A percentile compares a stretch with the other conserved stretches of the same genome.
phyloP scores from a whole-genome alignment of 2,329 filamentous ascomycete species.

The Onygenales sp. region DNA sequence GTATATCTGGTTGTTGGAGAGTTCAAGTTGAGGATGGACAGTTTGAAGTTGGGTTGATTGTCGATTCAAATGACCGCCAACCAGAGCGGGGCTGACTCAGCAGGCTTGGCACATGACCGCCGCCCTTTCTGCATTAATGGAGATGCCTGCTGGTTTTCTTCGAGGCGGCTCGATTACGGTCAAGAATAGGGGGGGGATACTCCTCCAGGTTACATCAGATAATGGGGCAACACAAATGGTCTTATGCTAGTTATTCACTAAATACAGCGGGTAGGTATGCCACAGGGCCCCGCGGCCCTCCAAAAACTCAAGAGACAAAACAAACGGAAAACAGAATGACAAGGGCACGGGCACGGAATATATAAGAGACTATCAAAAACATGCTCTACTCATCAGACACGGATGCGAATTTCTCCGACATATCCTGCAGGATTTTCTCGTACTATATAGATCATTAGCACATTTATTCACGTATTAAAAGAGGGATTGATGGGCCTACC shows the following conservation, averaged over 20 bases:
- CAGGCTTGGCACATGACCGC: not conserved
- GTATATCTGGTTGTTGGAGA: not conserved
- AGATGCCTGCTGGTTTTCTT: too few species aligned
- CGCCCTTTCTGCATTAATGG: not conserved
- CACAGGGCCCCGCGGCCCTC: not conserved
- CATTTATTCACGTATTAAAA: not conserved
- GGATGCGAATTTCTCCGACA: slow-evolving; percentile 95
- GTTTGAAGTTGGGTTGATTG: not conserved
- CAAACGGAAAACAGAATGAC: not conserved
- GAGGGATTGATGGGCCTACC: slow-evolving; percentile 40
- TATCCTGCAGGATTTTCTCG: slow-evolving; percentile 78
- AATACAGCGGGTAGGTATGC: not conserved
- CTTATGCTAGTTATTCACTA: not conserved
- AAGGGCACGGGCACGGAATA: not conserved
- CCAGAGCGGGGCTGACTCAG: too few species aligned
- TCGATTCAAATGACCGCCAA: too few species aligned
- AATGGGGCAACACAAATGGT: not conserved
- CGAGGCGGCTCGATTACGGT: not conserved
- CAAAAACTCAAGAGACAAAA: not conserved
- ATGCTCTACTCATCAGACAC: slow-evolving; percentile 80
- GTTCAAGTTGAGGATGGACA: not conserved
- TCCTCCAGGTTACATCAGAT: not conserved
- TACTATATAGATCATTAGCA: slow-evolving; percentile 54
- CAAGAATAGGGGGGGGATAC: too few species aligned
- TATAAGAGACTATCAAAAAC: not conserved